Base-by-base conservation (phyloP, 371 early-diverging fungal species). In the Mortierella sp. region DNA sequence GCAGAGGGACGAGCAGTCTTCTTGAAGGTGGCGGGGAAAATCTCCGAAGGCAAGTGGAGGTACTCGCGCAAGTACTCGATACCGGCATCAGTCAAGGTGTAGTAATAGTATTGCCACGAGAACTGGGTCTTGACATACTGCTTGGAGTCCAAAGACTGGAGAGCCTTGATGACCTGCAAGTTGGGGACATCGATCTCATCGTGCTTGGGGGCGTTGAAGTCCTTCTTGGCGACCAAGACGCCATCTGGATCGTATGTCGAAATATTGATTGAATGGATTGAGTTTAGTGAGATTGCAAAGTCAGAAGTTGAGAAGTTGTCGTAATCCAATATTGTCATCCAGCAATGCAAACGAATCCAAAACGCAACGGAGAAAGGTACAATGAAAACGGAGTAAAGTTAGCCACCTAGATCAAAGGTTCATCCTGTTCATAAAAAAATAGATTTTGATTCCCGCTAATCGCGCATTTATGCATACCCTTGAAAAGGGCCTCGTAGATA, bases 71-170 rank as follows among this genome's bases (percentile, higher is more conserved):
- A 92, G 89, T 97, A 97, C 85, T 94, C 96, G 84, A 99, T 97
- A 89, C 99, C 99, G 88, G 94, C 95, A 85, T 96, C 93, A 85
- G 98, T 99, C 82, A 99, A 90, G 85, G 93, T 95, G 92, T 98
- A 99, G 95, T 99, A 99, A 90, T 95, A 99, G 93, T 96, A 96
- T 85, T 97, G 99, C 99, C 99, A 99, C 83, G 97, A 96, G 95
- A 99, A 99, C 84, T 93, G 94, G 84, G 95, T 95, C 90, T 93
- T 96, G 86, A 99, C 98, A 75, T 85, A 94, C 82, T 96, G 97
- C 85, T 93, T 94, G 83, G 99, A 99, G 85, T 92, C 89, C 87
- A 99, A 91, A 70, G 96, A 97, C 92, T 97, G 98, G 84, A 98
- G 91, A 69, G 97, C 94, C 94, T 98, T 99, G 93, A 99, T 97